Percentiles rank a stretch among this genome's conserved stretches.
These are phyloP conservation scores for Protomyces inouyei DNA, from an alignment of 1,139 yeast genomes.

Conservation along the genomic window DNA sequence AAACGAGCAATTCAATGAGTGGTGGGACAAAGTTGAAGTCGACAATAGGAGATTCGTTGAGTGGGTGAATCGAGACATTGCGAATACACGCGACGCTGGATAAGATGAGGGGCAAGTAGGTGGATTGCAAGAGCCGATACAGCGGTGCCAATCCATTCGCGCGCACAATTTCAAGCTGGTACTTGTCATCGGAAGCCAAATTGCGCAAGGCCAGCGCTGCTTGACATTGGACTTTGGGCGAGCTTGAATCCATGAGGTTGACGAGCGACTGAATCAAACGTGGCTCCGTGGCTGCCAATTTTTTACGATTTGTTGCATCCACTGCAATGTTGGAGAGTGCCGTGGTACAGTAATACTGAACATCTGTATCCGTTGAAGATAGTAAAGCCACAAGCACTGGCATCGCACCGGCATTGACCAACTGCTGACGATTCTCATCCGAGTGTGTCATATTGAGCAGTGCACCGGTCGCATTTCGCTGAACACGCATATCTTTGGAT, in stretches of 20 bases:
- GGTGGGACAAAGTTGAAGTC: constrained; percentile 95
- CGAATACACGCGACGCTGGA: constrained; percentile 98
- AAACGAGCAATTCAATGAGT: constrained; percentile 75
- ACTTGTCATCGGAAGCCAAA: constrained; percentile 82
- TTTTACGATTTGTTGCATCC: constrained; percentile 83
- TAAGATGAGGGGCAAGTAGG: constrained; percentile 84
- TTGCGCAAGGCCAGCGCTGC: constrained; percentile 94
- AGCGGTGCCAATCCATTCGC: constrained; percentile 93
- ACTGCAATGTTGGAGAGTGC: constrained; percentile 96
- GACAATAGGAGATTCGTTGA: constrained; percentile 88
- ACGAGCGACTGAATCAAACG: constrained; percentile 83
- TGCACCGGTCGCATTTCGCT: constrained; percentile 98
- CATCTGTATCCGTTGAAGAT: constrained; percentile 87
- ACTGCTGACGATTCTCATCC: constrained; percentile 90
- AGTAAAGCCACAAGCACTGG: constrained; percentile 90
- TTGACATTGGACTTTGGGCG: constrained; percentile 94
- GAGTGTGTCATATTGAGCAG: constrained; percentile 96
- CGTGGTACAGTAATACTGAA: constrained; percentile 96
- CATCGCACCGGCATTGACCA: constrained; percentile 96
- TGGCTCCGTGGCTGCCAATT: constrained; percentile 89
- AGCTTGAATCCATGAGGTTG: constrained; percentile 77
- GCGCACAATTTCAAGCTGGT: constrained; percentile 91
- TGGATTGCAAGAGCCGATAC: constrained; percentile 77
- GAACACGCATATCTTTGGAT: constrained; percentile 91
- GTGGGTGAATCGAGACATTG: constrained; percentile 92